phyloP scores from a whole-genome alignment of 169 alveolate species.

The Plasmodium adleri region DNA sequence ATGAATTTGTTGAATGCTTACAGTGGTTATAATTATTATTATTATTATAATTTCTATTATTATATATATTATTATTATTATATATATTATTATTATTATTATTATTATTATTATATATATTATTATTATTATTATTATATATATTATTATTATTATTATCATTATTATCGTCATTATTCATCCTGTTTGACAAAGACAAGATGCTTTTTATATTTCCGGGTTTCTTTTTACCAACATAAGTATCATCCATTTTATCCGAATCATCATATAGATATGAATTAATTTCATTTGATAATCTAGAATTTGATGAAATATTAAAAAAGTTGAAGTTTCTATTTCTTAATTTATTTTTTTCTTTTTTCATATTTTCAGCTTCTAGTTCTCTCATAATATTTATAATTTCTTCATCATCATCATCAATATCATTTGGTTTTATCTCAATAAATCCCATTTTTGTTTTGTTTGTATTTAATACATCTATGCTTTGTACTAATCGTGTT shows the following conservation, averaged over 20 bases:
- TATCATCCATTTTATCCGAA: background rate
- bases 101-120: conserved; percentile 8
- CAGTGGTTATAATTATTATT: background rate
- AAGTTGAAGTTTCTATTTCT: background rate
- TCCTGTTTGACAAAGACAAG: conserved; percentile 25
- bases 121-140: conserved; percentile 3
- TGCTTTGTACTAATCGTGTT: no score
- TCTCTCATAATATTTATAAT: background rate
- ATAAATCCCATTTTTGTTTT: background rate
- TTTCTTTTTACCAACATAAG: conserved; percentile 8
- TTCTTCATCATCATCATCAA: background rate
- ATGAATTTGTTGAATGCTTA: background rate
- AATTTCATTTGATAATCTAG: background rate
- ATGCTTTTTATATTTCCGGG: conserved; percentile 32
- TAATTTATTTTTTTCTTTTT: conserved; percentile 13
- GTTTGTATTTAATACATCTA: no score
- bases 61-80: background rate
- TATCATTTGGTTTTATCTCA: background rate
- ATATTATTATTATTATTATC: conserved; percentile 12
- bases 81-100: background rate
- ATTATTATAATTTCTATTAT: background rate
- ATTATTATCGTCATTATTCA: conserved; percentile 14
- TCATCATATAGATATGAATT: background rate
- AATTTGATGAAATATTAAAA: no score
- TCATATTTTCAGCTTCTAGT: conserved; percentile 1